Conservation (phyloP, 1,284 basidiomycete genomes). For the Fomes fomentarius region DNA sequence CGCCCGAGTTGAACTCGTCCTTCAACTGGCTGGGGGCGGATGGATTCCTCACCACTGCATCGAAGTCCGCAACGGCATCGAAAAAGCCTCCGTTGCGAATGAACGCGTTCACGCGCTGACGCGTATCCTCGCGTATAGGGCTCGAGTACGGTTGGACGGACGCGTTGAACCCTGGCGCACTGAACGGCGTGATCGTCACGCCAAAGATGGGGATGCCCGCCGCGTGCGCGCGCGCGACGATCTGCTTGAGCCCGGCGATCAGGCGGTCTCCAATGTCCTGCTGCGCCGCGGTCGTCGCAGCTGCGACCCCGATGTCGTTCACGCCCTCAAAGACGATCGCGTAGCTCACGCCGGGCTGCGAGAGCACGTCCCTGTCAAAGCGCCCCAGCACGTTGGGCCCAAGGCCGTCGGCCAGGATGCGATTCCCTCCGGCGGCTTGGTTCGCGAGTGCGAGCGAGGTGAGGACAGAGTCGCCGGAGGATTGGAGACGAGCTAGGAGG, state of each 20-base stretch:
- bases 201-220: slow-evolving; percentile 47
- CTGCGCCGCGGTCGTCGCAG: slow-evolving; percentile 39
- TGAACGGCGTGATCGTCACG: slow-evolving; percentile 55
- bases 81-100: slow-evolving; percentile 46
- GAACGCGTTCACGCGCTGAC: slow-evolving; percentile 47
- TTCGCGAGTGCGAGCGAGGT: slow-evolving; percentile 46
- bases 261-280: slow-evolving; percentile 41
- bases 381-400: slow-evolving; percentile 51
- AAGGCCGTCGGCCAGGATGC: slow-evolving; percentile 50
- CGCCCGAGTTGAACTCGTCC: slow-evolving; percentile 45
- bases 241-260: slow-evolving; percentile 49
- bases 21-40: slow-evolving; percentile 39
- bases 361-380: slow-evolving; percentile 52
- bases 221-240: slow-evolving; percentile 45
- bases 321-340: slow-evolving; percentile 57
- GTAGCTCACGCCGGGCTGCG: slow-evolving; percentile 46
- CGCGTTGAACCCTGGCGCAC: slow-evolving; percentile 34
- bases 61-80: slow-evolving; percentile 53
- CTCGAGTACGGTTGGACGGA: slow-evolving; percentile 42
- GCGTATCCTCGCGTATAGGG: slow-evolving; percentile 42
- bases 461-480: slow-evolving; percentile 32
- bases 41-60: slow-evolving; percentile 45
- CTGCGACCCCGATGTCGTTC: slow-evolving; percentile 52
- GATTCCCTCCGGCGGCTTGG: slow-evolving; percentile 55
- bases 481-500: slow-evolving; percentile 44